phyloP scores from a whole-genome alignment of 768 basidiomycete genomes.

The Lyophyllum shimeji region DNA sequence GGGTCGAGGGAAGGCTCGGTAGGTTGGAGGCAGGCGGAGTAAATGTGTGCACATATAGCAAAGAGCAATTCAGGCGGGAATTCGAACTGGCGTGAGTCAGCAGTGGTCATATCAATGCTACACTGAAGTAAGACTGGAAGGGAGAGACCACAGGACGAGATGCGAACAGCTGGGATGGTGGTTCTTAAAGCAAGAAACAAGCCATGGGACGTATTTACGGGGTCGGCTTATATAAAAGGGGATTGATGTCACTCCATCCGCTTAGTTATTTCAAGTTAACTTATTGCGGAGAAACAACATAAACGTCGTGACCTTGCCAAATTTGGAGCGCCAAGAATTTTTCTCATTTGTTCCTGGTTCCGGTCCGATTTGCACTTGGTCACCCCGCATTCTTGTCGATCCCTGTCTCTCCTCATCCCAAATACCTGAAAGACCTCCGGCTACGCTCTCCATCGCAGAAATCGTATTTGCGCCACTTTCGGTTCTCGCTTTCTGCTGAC shows the following conservation, averaged over 20 bases:
- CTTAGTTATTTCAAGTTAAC: neutral
- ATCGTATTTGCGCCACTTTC: neutral
- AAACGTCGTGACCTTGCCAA: slow-evolving; percentile 4
- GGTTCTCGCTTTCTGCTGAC: neutral
- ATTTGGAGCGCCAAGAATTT: slow-evolving; percentile 3
- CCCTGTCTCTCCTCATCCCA: neutral
- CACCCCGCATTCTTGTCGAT: neutral
- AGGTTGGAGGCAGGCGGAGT: slow-evolving; percentile 59
- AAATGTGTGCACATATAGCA: slow-evolving; percentile 72
- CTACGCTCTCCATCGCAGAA: neutral
- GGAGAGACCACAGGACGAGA: neutral
- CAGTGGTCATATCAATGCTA: slow-evolving; percentile 26
- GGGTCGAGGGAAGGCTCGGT: slow-evolving; percentile 68
- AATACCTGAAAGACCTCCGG: neutral
- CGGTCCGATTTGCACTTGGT: slow-evolving; percentile 3
- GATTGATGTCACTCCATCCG: neutral
- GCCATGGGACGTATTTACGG: neutral
- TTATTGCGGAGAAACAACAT: slow-evolving; percentile 6
- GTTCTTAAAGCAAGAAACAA: slow-evolving; percentile 7
- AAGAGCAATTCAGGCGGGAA: slow-evolving; percentile 73
- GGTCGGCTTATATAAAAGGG: slow-evolving; percentile 10
- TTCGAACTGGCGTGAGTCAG: slow-evolving; percentile 42
- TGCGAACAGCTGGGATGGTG: neutral
- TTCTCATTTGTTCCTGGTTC: slow-evolving; percentile 8
- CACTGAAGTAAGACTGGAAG: neutral